Conservation (phyloP, 1,284 basidiomycete species). For the Pseudomicrostroma phylloplanum region DNA sequence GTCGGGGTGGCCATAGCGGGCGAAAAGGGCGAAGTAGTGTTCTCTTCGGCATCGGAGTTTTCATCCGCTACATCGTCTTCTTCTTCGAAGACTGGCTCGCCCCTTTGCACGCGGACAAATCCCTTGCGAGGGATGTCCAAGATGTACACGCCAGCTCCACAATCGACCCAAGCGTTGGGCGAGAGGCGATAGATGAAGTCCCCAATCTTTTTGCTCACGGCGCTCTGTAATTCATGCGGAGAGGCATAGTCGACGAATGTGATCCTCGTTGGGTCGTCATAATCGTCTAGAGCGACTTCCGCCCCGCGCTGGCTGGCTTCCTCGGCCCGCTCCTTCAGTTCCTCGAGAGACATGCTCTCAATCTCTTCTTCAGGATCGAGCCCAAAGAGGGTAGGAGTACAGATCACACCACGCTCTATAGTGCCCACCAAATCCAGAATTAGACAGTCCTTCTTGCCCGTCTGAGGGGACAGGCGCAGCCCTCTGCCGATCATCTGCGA, state of each 20-base stretch:
- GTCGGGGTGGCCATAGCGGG: not conserved
- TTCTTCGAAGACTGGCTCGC: not conserved
- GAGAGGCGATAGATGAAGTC: slow-evolving; percentile 59
- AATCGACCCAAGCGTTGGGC: slow-evolving; percentile 70
- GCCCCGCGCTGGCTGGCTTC: not conserved
- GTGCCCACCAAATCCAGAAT: slow-evolving; percentile 89
- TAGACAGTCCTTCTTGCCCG: slow-evolving; percentile 76
- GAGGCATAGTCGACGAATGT: slow-evolving; percentile 76
- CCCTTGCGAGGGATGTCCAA: slow-evolving; percentile 70
- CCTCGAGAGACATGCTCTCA: slow-evolving; percentile 5
- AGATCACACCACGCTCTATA: slow-evolving; percentile 66
- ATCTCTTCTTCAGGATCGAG: slow-evolving; percentile 59
- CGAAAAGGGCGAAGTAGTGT: too few species aligned
- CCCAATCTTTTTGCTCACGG: slow-evolving; percentile 55
- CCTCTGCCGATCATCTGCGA: slow-evolving; percentile 95
- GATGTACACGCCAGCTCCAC: slow-evolving; percentile 67
- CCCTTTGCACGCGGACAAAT: slow-evolving; percentile 64
- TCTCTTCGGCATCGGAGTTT: slow-evolving; percentile 9
- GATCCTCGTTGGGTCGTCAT: slow-evolving; percentile 54
- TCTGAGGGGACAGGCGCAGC: slow-evolving; percentile 73
- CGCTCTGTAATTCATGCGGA: slow-evolving; percentile 58
- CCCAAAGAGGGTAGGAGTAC: slow-evolving; percentile 78
- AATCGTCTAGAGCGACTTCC: slow-evolving; percentile 6
- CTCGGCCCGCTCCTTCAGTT: slow-evolving; percentile 5
- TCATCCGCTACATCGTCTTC: not conserved